These are phyloP conservation scores for Drechslerella dactyloides DNA, from an alignment of 2,329 filamentous ascomycete genomes.

Conservation along the genomic window DNA sequence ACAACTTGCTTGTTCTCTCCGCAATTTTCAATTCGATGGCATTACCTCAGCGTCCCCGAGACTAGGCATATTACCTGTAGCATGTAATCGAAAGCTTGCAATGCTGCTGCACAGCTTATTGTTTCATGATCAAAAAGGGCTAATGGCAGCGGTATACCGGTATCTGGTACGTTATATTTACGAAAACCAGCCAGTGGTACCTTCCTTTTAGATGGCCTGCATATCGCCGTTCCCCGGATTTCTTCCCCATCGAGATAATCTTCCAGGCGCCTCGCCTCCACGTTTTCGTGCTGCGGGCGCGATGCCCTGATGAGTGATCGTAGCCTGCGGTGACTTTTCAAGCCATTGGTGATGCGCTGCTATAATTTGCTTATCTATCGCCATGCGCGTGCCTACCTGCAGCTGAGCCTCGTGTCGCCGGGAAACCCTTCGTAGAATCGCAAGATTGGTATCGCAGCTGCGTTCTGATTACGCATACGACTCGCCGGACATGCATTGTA, in stretches of 20 bases:
- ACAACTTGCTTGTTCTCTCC: background rate
- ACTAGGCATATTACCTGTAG: background rate
- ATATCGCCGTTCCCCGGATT: constrained; percentile 24
- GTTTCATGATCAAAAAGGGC: background rate
- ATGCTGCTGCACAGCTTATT: background rate
- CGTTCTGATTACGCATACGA: too few relatives aligned
- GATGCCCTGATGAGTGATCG: constrained; percentile 23
- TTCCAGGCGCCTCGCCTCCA: constrained; percentile 41
- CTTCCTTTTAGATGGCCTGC: background rate
- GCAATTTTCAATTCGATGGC: constrained; percentile 13
- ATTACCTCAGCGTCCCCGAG: too few relatives aligned
- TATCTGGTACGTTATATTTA: background rate
- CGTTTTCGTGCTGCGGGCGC: constrained; percentile 11
- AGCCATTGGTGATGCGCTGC: background rate
- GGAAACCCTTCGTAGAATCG: background rate
- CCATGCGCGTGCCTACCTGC: background rate
- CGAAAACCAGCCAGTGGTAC: background rate
- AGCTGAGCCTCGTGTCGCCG: background rate
- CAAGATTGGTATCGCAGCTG: background rate
- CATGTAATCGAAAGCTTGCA: background rate
- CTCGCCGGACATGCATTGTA: background rate
- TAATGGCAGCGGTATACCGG: background rate
- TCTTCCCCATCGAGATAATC: constrained; percentile 11
- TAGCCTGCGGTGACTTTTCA: constrained; percentile 37
- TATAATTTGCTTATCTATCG: background rate